These are phyloP conservation scores for Candida sojae DNA, from an alignment of 1,139 yeast species.

Conservation along the genomic window DNA sequence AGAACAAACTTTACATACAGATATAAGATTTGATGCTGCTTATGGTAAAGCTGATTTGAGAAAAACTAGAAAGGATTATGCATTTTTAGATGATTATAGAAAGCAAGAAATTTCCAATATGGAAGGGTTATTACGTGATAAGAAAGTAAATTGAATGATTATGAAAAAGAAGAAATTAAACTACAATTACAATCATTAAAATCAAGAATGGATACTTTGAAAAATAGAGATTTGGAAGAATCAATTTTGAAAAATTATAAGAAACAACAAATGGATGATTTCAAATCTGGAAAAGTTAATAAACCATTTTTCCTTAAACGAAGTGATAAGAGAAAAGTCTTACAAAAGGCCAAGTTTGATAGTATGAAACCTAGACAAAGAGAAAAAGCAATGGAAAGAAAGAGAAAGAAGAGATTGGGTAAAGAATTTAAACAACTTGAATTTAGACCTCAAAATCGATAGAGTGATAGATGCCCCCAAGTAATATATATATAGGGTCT, in stretches of 20 bases:
- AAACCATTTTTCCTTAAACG: slow-evolving; percentile 68
- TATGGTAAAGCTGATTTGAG: slow-evolving; percentile 78
- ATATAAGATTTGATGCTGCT: slow-evolving; percentile 88
- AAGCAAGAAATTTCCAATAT: slow-evolving; percentile 67
- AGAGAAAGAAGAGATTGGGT: slow-evolving; percentile 90
- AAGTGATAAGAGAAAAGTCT: slow-evolving; percentile 78
- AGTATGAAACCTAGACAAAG: slow-evolving; percentile 80
- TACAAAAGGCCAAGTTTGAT: slow-evolving; percentile 88
- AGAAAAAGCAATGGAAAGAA: slow-evolving; percentile 86
- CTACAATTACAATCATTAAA: slow-evolving; percentile 59
- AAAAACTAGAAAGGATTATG: slow-evolving; percentile 71
- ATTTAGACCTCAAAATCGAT: slow-evolving; percentile 28
- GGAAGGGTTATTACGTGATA: slow-evolving; percentile 56
- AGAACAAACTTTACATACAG: slow-evolving; percentile 55
- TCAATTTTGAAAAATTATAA: slow-evolving; percentile 59
- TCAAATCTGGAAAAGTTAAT: slow-evolving; percentile 50
- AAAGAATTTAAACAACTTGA: slow-evolving; percentile 85
- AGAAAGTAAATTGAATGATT: slow-evolving; percentile 48
- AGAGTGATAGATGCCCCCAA: not conserved
- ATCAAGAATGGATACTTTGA: slow-evolving; percentile 75
- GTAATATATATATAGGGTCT: not conserved
- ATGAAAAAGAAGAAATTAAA: slow-evolving; percentile 57
- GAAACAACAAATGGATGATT: slow-evolving; percentile 44
- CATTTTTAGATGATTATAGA: slow-evolving; percentile 84
- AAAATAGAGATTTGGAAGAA: slow-evolving; percentile 73